These are phyloP conservation scores for Ochetophila trinervis DNA, from an alignment of 306 rosid species.

Conservation along the genomic window DNA sequence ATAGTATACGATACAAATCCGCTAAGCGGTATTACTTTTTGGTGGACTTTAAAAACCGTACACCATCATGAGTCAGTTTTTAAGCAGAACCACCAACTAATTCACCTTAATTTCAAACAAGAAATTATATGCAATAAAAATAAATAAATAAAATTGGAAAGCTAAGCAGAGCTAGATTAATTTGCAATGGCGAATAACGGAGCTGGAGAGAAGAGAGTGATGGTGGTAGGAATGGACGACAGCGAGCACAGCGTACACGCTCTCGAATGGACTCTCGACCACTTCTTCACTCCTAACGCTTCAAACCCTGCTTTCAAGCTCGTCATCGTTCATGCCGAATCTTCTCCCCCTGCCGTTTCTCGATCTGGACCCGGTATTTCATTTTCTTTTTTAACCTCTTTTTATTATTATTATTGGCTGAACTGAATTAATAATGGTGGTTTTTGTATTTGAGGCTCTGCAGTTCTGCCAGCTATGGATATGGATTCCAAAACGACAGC, in stretches of 20 bases:
- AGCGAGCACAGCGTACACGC: conserved; percentile 40
- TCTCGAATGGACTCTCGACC: conserved; percentile 46
- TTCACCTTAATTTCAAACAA: no score
- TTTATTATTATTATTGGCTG: neutral
- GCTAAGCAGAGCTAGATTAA: no score
- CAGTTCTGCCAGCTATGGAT: conserved; percentile 29
- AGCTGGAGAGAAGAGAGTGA: no score
- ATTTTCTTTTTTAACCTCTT: neutral
- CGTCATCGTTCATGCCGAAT: conserved; percentile 40
- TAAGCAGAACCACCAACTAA: no score
- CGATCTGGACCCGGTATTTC: conserved; percentile 35
- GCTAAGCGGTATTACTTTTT: no score
- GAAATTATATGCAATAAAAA: no score
- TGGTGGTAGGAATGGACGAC: conserved; percentile 34
- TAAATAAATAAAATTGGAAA: no score
- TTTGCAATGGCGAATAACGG: no score
- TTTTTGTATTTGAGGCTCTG: neutral
- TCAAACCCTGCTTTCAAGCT: conserved; percentile 39
- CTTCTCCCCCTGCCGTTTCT: conserved; percentile 31
- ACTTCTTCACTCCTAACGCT: conserved; percentile 33
- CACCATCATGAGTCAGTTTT: no score
- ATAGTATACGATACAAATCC: conserved; percentile 14
- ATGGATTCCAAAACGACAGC: conserved; percentile 46
- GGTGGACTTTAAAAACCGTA: no score
- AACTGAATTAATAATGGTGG: neutral